Evolutionary conservation across 116 monocot species (phyloP).

Genomic region (Trichopus zeylanicus): DNA sequence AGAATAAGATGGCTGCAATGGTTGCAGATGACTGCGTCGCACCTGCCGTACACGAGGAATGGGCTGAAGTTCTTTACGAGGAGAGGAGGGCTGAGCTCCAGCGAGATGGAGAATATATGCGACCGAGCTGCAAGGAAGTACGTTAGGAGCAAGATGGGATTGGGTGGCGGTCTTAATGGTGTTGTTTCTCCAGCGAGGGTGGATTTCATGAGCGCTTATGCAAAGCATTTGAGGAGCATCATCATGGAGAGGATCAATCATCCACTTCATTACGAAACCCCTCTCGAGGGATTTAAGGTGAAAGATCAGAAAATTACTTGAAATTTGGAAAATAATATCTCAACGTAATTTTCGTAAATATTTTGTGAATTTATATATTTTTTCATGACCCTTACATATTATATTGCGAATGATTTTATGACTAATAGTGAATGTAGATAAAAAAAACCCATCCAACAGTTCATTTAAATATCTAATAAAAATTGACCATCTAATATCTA

Average conservation of each 20-base stretch:
- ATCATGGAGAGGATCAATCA: constrained; percentile 36
- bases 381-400: no score
- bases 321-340: no score
- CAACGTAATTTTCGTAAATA: no score
- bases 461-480: no score
- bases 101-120: constrained; percentile 36
- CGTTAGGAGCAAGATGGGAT: constrained; percentile 19
- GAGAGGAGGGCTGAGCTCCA: constrained; percentile 33
- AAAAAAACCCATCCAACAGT: no score
- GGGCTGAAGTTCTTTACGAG: constrained; percentile 53
- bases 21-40: constrained; percentile 51
- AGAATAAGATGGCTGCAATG: no score
- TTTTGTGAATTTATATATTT: no score
- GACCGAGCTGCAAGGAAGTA: constrained; percentile 37
- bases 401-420: no score
- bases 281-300: constrained; percentile 40
- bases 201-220: constrained; percentile 48
- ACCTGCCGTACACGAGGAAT: constrained; percentile 52
- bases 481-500: no score
- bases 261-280: constrained; percentile 24
- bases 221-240: constrained; percentile 30
- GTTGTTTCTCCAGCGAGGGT: constrained; percentile 6
- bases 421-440: no score
- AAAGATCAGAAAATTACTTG: no score
- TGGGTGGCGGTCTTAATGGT: constrained; percentile 1